Evolutionary conservation across 1,284 basidiomycete species (phyloP).

Genomic region (Cryptococcus depauperatus): DNA sequence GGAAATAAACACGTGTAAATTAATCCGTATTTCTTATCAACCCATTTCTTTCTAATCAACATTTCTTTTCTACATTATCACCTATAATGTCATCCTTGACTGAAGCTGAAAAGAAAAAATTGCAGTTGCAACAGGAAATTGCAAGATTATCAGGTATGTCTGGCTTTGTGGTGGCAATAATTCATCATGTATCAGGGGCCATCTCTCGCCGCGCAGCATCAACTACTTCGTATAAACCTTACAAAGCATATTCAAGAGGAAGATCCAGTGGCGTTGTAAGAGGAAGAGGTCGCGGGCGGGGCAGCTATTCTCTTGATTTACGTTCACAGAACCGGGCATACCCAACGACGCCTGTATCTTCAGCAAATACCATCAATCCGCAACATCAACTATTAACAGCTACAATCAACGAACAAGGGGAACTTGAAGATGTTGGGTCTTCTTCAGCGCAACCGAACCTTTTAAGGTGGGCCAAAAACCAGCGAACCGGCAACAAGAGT

Average conservation of each 20-base stretch:
- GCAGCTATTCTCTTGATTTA: constrained; percentile 22
- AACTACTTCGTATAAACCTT: constrained; percentile 28
- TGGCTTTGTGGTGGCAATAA: background rate
- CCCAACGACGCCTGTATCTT: no score
- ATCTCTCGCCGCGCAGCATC: constrained; percentile 27
- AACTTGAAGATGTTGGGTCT: constrained; percentile 9
- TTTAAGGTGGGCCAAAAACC: constrained; percentile 34
- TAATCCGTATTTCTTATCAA: no score
- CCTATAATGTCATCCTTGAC: no score
- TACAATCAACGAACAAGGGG: constrained; percentile 15
- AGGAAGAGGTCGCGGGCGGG: constrained; percentile 8
- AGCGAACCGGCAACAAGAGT: constrained; percentile 28
- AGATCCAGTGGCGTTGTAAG: constrained; percentile 10
- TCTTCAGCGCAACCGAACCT: no score
- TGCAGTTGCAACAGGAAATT: constrained; percentile 41
- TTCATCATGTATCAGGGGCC: constrained; percentile 24
- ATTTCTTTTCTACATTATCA: background rate
- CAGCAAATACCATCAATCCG: background rate
- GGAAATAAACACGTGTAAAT: no score
- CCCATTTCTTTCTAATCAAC: no score
- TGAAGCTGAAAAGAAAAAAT: constrained; percentile 34
- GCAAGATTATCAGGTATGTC: constrained; percentile 41
- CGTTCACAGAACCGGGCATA: constrained; percentile 9
- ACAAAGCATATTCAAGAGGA: constrained; percentile 5
- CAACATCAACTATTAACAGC: constrained; percentile 2